A percentile compares a stretch with the other conserved stretches of the same genome.
Evolutionary conservation across 2,329 filamentous ascomycete species (phyloP).

Genomic region (Pyrenochaeta sp.): DNA sequence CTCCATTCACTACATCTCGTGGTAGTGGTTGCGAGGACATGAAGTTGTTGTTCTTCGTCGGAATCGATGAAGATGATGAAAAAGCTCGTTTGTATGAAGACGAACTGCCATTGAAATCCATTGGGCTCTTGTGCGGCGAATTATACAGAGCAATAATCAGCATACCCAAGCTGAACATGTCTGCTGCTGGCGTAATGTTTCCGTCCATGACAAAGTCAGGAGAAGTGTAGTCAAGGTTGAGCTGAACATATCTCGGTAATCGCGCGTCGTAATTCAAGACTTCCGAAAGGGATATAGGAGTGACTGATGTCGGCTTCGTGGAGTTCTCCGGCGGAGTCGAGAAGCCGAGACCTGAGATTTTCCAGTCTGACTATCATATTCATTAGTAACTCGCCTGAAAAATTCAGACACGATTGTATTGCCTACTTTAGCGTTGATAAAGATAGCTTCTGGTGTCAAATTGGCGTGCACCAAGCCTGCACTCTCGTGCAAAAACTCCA

Average conservation of each 20-base stretch:
- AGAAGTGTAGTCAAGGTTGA: slow-evolving; percentile 92
- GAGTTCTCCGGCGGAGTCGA: slow-evolving; percentile 81
- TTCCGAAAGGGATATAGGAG: slow-evolving; percentile 83
- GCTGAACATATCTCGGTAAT: slow-evolving; percentile 81
- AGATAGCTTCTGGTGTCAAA: slow-evolving; percentile 89
- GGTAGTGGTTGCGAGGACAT: slow-evolving; percentile 82
- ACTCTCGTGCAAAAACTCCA: slow-evolving; percentile 96
- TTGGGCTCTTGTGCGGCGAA: slow-evolving; percentile 86
- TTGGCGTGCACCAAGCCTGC: slow-evolving; percentile 94
- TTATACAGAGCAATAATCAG: slow-evolving; percentile 92
- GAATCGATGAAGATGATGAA: slow-evolving; percentile 77
- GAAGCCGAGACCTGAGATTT: slow-evolving; percentile 93
- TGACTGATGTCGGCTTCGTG: slow-evolving; percentile 76
- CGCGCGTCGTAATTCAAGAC: slow-evolving; percentile 85
- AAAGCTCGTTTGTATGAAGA: slow-evolving; percentile 88
- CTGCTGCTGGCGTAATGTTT: slow-evolving; percentile 81
- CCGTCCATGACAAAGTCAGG: slow-evolving; percentile 95
- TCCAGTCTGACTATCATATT: slow-evolving; percentile 83
- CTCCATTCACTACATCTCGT: slow-evolving; percentile 75
- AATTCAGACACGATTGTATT: slow-evolving; percentile 25
- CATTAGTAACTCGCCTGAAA: slow-evolving; percentile 35
- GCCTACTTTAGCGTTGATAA: slow-evolving; percentile 88
- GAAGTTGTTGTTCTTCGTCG: slow-evolving; percentile 83
- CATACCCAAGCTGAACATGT: slow-evolving; percentile 93
- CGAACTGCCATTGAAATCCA: slow-evolving; percentile 81